Base-by-base conservation (phyloP, 164 flowering plant genomes). In the Chimonanthus salicifolius region DNA sequence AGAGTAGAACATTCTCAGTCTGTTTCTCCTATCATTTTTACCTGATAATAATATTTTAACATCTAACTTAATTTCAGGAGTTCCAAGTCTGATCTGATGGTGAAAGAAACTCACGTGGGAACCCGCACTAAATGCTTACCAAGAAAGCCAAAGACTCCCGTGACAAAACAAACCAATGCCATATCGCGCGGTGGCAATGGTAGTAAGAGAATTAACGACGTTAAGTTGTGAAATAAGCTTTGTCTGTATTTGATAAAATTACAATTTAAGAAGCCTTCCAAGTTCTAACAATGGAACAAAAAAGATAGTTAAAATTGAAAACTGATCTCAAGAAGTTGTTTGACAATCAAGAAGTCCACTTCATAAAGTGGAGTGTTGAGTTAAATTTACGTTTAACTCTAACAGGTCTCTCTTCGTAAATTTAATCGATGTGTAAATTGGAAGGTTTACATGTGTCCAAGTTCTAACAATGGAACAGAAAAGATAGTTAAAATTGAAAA, bases 51-150 rank as follows among this genome's bases (percentile, higher is more conserved):
- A 33, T 33, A 33, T 33, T 33, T 33, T 33, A 33, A 33, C 33
- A 0, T 33, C 1, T 33, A 33, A 33, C 21, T 44, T 5, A 33
- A 68, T 6, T 49, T 2, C 87, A 84, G 92, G 81, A 79, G 83
- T 67, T 82, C 86, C 18, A 81, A 81, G 77, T 63, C 80, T 78
- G 84, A 84, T 18, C 4, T 84, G 44, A 78, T 62, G 9, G 89
- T 80, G 70, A 73, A 77, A 58, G 90, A 81, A 69, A 62, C 71
- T 0, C 88, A 80, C 2, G 87, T 80, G 49, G 74, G 72, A 4
- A 84, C 74, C 54, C 67, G 78, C 46, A 83, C 87, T 6, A 88
- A 82, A 77, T 87, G 91, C 86, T 80, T 88, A 49, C 92, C 89
- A 4, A 82, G 90, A 69, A 88, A 80, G 80, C 78, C 85, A 15